A percentile compares a stretch with the other conserved stretches of the same genome.
Evolutionary conservation across 1,284 basidiomycete genomes (phyloP).

Genomic region (Stygiomarasmius scandens): DNA sequence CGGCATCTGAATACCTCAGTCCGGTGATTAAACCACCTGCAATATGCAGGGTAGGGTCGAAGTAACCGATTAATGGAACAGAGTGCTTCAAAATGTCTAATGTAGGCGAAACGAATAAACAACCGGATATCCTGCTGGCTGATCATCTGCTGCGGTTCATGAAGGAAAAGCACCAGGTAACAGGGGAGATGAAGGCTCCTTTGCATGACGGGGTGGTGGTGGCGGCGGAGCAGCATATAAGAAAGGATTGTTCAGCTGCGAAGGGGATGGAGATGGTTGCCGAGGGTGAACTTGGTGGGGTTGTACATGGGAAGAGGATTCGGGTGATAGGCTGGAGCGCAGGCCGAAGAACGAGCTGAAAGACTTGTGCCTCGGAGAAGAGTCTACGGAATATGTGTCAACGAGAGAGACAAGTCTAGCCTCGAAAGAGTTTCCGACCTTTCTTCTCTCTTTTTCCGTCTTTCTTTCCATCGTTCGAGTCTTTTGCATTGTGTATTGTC

Average conservation of each 20-base stretch:
- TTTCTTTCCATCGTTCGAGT: constrained; percentile 27
- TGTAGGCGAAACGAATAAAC: too few species aligned
- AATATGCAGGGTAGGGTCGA: background rate
- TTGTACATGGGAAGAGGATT: constrained; percentile 14
- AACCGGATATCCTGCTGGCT: too few species aligned
- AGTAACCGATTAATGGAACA: too few species aligned
- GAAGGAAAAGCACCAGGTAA: background rate
- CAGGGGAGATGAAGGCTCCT: background rate
- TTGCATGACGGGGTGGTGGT: constrained; percentile 7
- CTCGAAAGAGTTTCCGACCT: background rate
- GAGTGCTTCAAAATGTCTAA: too few species aligned
- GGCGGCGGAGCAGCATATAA: constrained; percentile 41
- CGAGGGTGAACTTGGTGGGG: constrained; percentile 35
- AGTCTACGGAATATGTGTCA: background rate
- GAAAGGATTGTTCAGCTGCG: constrained; percentile 47
- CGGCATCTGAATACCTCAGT: background rate
- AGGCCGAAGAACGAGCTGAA: too few species aligned
- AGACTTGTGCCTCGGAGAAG: background rate
- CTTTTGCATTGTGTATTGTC: constrained; percentile 13
- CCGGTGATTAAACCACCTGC: background rate
- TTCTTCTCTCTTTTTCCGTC: constrained; percentile 18
- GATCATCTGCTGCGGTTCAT: too few species aligned
- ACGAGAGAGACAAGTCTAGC: background rate
- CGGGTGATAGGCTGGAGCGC: background rate
- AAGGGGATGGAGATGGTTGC: constrained; percentile 46